Evolutionary conservation across 2,329 filamentous ascomycete genomes (phyloP), one percentile per base, ranked within the genome.

Genomic region (Talaromyces funiculosus): DNA sequence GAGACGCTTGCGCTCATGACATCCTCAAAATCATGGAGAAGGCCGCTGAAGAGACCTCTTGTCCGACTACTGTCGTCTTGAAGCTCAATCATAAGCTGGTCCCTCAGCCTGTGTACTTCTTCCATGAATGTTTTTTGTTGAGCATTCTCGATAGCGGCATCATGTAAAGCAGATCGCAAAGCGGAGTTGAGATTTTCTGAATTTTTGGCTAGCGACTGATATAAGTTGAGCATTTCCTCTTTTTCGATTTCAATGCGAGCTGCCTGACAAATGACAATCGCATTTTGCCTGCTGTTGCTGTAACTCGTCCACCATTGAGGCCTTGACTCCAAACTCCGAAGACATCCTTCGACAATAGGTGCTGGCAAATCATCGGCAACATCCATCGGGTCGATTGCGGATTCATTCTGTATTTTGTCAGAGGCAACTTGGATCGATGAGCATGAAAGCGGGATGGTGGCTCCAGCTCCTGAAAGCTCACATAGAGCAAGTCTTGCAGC

Each of bases 301-400:
- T 85, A 89, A 24, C 84, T 87, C 1, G 80, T 86, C 85, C 85
- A 88, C 69, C 78, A 82, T 47, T 85, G 84, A 1, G 81, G 78
- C 24, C 80, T 77, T 18, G 78, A 78, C 49, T 82, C 80, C 1
- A 89, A 71, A 4, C 79, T 79, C 49, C 73, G 76, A 4, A 86
- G 72, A 65, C 86, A 89, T 9, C 73, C 66, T 49, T 77, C 74
- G 24, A 86, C 64, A 18, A 72, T 54, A 26, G 72, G 65, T 26
- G 63, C 60, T 6, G 68, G 29, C 4, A 69, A 49, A 3, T 64
- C 22, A 12, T 71, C n/a, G 53, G 61, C 61, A 70, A 65, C 56
- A 67, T 65, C 64, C 69, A 22, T 20, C 37, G 42, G 26, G 14
- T 47, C 43, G 16, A 35, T 37, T 26, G 57, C 10, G 33, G 37